phyloP scores from a whole-genome alignment of 139 green algal genomes.

The Nannochloris sp. region DNA sequence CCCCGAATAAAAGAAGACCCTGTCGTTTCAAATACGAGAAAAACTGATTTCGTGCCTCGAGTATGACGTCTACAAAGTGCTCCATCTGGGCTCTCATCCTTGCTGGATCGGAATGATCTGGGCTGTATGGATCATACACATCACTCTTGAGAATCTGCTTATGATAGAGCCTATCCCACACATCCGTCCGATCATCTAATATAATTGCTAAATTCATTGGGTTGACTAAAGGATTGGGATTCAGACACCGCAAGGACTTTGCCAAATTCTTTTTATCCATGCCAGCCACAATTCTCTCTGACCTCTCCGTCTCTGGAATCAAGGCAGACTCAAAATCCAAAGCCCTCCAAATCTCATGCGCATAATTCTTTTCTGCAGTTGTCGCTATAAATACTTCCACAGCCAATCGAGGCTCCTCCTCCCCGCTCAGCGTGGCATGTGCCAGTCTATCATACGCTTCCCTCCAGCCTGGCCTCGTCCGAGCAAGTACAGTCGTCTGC shows the following conservation, averaged over 20 bases:
- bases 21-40: background rate
- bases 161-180: slow-evolving; percentile 23
- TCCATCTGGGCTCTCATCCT: background rate
- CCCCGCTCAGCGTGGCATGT: slow-evolving; percentile 33
- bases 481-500: background rate
- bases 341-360: slow-evolving; percentile 74
- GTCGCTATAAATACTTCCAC: slow-evolving; percentile 82
- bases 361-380: slow-evolving; percentile 64
- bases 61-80: background rate
- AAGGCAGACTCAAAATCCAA: slow-evolving; percentile 54
- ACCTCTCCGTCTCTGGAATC: slow-evolving; percentile 34
- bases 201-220: slow-evolving; percentile 65
- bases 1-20: background rate
- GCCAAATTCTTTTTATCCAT: background rate
- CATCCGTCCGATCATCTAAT: slow-evolving; percentile 72
- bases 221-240: slow-evolving; percentile 1
- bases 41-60: background rate
- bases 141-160: background rate
- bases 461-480: background rate
- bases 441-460: slow-evolving; percentile 13
- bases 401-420: slow-evolving; percentile 22
- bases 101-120: background rate
- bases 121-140: background rate
- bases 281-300: background rate
- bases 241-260: background rate